phyloP scores from a whole-genome alignment of 192 early-diverging fungal genomes.

The Funneliformis mosseae region DNA sequence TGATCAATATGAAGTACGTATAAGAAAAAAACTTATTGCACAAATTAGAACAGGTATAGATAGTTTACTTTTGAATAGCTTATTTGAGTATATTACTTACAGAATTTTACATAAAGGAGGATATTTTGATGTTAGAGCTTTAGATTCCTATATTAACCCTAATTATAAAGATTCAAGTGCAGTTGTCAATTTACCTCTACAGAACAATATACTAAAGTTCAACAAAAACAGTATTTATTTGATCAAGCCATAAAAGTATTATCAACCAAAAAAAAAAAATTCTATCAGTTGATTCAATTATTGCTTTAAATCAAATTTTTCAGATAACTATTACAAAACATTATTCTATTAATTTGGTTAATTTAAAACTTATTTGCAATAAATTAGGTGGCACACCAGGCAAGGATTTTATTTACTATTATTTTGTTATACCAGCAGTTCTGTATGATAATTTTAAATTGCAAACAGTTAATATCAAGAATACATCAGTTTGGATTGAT shows the following conservation, averaged over 20 bases:
- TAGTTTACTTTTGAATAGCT: background rate
- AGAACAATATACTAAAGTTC: background rate
- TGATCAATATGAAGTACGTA: background rate
- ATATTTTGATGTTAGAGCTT: conserved; percentile 20
- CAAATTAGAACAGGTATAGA: background rate
- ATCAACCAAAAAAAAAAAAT: background rate
- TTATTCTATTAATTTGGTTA: background rate
- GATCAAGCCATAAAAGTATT: background rate
- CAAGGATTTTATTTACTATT: background rate
- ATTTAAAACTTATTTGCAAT: background rate
- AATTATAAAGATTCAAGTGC: background rate
- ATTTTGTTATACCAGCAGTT: too few species aligned
- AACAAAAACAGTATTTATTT: background rate
- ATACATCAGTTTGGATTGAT: too few species aligned
- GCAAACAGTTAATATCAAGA: too few species aligned
- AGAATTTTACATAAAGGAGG: background rate
- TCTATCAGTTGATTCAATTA: background rate
- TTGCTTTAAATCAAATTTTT: background rate
- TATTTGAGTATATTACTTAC: background rate
- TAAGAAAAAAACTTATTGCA: conserved; percentile 10
- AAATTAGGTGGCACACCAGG: background rate
- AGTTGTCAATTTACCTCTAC: background rate
- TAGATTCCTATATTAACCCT: too few species aligned
- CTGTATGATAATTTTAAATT: too few species aligned
- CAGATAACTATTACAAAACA: conserved; percentile 12